Conservation (phyloP, 2,329 filamentous ascomycete species). For the Elsinoe australis region DNA sequence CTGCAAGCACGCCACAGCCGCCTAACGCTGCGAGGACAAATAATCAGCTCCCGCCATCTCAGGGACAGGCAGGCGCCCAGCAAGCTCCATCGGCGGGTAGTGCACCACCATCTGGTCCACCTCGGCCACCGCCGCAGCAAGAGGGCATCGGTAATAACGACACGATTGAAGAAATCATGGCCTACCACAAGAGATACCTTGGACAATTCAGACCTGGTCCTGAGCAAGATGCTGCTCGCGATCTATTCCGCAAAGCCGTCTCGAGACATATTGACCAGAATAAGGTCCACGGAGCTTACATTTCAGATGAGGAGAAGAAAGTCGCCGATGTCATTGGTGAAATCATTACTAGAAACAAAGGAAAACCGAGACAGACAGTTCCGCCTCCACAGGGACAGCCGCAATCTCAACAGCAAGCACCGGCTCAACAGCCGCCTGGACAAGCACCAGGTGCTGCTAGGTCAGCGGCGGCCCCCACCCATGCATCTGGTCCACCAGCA, state of each 20-base stretch:
- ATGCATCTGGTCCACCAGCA: not conserved
- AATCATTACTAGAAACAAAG: conserved; percentile 18
- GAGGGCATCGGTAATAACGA: conserved; percentile 20
- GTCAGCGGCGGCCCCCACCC: not conserved
- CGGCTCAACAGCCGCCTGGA: not conserved
- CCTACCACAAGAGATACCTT: conserved; percentile 20
- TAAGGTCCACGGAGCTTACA: conserved; percentile 19
- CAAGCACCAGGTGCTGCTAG: not conserved
- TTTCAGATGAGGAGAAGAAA: conserved; percentile 20
- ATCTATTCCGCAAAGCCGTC: conserved; percentile 20
- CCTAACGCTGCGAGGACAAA: conserved; percentile 11
- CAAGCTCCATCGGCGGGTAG: not conserved
- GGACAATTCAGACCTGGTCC: conserved; percentile 18
- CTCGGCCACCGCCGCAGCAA: conserved; percentile 17
- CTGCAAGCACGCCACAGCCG: conserved; percentile 7
- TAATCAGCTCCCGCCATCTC: not conserved
- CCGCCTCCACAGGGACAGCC: conserved; percentile 5
- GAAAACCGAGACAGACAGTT: conserved; percentile 13
- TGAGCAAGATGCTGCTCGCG: conserved; percentile 19
- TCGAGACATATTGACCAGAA: conserved; percentile 19
- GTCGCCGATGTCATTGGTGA: conserved; percentile 19
- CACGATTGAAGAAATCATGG: conserved; percentile 21
- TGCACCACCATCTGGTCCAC: conserved; percentile 12
- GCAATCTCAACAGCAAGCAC: not conserved
- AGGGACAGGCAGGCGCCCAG: not conserved